Evolutionary conservation across 441 rosid genomes (phyloP).

Genomic region (Breynia disticha): DNA sequence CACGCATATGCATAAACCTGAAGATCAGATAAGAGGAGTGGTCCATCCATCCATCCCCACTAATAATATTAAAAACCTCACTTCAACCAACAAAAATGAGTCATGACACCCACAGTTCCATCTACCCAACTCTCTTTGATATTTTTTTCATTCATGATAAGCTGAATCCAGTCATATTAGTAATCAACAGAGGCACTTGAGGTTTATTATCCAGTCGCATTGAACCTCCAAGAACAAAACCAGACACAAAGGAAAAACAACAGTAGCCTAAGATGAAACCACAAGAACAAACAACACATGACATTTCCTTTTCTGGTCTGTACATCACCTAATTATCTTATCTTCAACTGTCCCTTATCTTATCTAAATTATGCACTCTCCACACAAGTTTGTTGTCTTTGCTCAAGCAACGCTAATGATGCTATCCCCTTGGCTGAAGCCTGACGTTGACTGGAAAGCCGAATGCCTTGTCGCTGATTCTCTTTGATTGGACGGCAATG

Average conservation of each 20-base stretch:
- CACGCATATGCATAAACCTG: too few relatives aligned
- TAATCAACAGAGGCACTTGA: background rate
- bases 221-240: conserved; percentile 8
- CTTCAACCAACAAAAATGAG: too few relatives aligned
- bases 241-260: conserved; percentile 11
- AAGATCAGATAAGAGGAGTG: too few relatives aligned
- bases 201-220: conserved; percentile 23
- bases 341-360: conserved; percentile 8
- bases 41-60: too few relatives aligned
- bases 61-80: too few relatives aligned
- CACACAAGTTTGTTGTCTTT: conserved; percentile 10
- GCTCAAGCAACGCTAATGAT: conserved; percentile 56
- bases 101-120: too few relatives aligned
- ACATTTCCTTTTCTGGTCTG: conserved; percentile 4
- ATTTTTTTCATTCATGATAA: background rate
- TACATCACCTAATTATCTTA: conserved; percentile 22
- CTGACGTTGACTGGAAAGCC: conserved; percentile 35
- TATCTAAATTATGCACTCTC: conserved; percentile 17
- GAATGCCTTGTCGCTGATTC: conserved; percentile 37
- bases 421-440: conserved; percentile 49
- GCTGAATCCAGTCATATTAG: conserved; percentile 10
- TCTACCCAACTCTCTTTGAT: background rate
- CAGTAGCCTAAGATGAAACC: conserved; percentile 9
- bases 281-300: conserved; percentile 5
- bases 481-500: conserved; percentile 29